phyloP scores from a whole-genome alignment of 2,329 filamentous ascomycete species.

The Falciphora oryzae region DNA sequence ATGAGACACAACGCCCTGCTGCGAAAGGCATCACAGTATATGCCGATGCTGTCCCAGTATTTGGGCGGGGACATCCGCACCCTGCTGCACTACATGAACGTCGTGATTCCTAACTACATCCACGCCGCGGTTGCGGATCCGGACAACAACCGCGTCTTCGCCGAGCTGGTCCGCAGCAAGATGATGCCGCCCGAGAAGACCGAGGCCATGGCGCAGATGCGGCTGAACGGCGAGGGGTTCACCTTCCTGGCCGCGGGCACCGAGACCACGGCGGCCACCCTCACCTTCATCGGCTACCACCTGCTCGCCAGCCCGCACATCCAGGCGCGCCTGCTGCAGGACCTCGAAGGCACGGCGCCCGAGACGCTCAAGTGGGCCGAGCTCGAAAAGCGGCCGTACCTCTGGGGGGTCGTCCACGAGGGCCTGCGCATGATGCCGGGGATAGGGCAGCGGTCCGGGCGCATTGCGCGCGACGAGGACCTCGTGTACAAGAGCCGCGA shows the following conservation, averaged over 20 bases:
- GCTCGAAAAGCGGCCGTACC: slow-evolving; percentile 34
- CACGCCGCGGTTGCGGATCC: slow-evolving; percentile 14
- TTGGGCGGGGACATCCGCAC: slow-evolving; percentile 15
- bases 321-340: slow-evolving; percentile 19
- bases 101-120: slow-evolving; percentile 16
- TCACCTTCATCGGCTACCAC: slow-evolving; percentile 24
- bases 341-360: slow-evolving; percentile 21
- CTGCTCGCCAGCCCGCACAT: slow-evolving; percentile 22
- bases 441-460: slow-evolving; percentile 15
- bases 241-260: slow-evolving; percentile 31
- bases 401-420: slow-evolving; percentile 21
- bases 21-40: slow-evolving; percentile 20
- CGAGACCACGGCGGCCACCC: slow-evolving; percentile 28
- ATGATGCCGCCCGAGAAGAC: slow-evolving; percentile 32
- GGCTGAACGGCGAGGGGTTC: slow-evolving; percentile 32
- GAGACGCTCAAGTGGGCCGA: slow-evolving; percentile 19
- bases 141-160: slow-evolving; percentile 7
- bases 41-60: slow-evolving; percentile 21
- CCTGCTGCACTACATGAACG: slow-evolving; percentile 15
- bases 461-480: slow-evolving; percentile 18
- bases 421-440: slow-evolving; percentile 20
- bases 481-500: slow-evolving; percentile 16
- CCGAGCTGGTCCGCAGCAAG: slow-evolving; percentile 2
- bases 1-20: slow-evolving; percentile 25
- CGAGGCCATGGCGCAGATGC: slow-evolving; percentile 27